Percentiles rank a stretch among this genome's conserved stretches.
Conservation (phyloP, 441 rosid genomes). For the Brassica hybrid region DNA sequence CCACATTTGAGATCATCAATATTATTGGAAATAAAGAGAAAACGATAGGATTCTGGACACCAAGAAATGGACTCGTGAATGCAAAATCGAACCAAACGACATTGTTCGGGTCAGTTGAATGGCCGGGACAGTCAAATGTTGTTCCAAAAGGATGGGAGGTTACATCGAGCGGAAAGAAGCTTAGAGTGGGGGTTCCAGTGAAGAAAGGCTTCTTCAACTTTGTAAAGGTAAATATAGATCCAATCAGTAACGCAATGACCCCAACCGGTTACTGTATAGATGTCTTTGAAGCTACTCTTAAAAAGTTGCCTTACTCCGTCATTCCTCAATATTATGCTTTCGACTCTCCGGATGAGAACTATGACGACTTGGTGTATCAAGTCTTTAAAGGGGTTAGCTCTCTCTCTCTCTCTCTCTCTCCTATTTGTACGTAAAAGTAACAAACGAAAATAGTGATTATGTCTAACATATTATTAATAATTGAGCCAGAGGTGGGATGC, state of each 20-base stretch:
- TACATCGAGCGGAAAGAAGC: constrained; percentile 18
- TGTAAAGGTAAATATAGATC: background rate
- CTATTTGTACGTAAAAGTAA: too few relatives aligned
- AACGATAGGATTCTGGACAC: constrained; percentile 48
- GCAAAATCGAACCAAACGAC: background rate
- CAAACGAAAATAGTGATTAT: too few relatives aligned
- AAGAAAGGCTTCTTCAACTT: constrained; percentile 22
- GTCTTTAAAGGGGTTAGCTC: constrained; percentile 38
- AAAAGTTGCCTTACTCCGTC: constrained; percentile 25
- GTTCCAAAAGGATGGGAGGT: constrained; percentile 41
- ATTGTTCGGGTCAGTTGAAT: background rate
- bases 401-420: background rate
- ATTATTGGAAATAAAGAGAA: constrained; percentile 32
- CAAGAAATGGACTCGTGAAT: constrained; percentile 22
- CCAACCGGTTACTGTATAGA: constrained; percentile 14
- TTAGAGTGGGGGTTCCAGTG: constrained; percentile 35
- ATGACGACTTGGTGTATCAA: constrained; percentile 28
- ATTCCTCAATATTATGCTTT: constrained; percentile 21
- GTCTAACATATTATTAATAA: background rate
- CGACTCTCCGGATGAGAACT: constrained; percentile 8
- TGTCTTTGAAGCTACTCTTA: constrained; percentile 29
- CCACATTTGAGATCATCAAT: constrained; percentile 48
- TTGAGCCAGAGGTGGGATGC: constrained; percentile 47
- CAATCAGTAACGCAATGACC: background rate
- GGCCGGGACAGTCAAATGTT: constrained; percentile 48